These are phyloP conservation scores for Angomonas desouzai DNA, from an alignment of 208 protist genomes.

Conservation along the genomic window DNA sequence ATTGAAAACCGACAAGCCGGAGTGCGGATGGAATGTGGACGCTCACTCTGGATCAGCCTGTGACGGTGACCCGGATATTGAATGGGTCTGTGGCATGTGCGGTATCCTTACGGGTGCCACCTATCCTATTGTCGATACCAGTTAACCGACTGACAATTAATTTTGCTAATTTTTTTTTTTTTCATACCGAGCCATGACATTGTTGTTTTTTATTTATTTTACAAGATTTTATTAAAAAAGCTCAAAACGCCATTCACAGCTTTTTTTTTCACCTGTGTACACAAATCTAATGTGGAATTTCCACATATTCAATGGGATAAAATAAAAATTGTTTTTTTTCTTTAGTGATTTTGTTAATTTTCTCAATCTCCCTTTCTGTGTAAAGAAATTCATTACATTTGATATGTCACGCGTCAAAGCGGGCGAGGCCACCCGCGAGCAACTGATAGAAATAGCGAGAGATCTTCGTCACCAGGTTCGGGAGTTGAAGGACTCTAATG, in stretches of 20 bases:
- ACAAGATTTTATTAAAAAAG: too few relatives aligned
- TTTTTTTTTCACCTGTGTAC: conserved; percentile 17
- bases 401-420: conserved; percentile 19
- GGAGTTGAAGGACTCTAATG: conserved; percentile 32
- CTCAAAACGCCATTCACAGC: neutral
- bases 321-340: too few relatives aligned
- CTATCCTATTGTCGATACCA: conserved; percentile 35
- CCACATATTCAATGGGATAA: too few relatives aligned
- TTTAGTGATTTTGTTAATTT: too few relatives aligned
- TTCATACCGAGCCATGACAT: conserved; percentile 5
- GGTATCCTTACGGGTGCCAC: conserved; percentile 72
- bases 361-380: too few relatives aligned
- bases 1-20: conserved; percentile 28
- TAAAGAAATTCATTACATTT: neutral
- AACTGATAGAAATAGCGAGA: conserved; percentile 58
- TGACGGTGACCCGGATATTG: conserved; percentile 50
- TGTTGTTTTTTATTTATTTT: too few relatives aligned
- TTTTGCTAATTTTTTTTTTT: conserved; percentile 5
- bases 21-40: conserved; percentile 34
- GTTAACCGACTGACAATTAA: neutral
- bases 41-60: conserved; percentile 62
- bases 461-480: conserved; percentile 46
- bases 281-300: too few relatives aligned
- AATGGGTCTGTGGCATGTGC: conserved; percentile 78
- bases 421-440: conserved; percentile 42